phyloP scores from a whole-genome alignment of 208 protist genomes.

The Leishmania braziliensis region DNA sequence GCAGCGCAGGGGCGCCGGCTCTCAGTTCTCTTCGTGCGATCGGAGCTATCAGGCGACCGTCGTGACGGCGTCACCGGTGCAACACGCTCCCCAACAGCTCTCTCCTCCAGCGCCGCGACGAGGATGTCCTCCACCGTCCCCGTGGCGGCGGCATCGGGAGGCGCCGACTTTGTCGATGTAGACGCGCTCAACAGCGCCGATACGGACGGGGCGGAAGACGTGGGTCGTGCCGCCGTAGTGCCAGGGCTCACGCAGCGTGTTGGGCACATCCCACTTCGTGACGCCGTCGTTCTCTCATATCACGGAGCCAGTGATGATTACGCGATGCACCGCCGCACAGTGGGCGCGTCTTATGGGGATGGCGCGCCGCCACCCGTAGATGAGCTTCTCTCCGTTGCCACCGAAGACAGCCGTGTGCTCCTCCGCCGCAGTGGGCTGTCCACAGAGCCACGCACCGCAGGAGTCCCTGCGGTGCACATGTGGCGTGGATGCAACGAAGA shows the following conservation, averaged over 20 bases:
- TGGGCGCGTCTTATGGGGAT: neutral
- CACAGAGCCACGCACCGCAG: too few species aligned
- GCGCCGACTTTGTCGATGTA: slow-evolving; percentile 1
- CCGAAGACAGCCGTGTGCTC: slow-evolving; percentile 26
- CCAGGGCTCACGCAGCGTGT: neutral
- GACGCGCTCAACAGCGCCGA: neutral
- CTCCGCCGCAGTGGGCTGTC: slow-evolving; percentile 16
- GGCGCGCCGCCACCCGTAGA: neutral
- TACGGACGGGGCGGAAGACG: neutral
- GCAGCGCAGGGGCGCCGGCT: neutral
- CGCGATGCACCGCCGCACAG: neutral
- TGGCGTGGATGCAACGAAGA: slow-evolving; percentile 2
- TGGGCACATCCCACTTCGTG: slow-evolving; percentile 1
- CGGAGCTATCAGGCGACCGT: neutral
- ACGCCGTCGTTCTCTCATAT: slow-evolving; percentile 28
- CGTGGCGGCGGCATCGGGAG: neutral
- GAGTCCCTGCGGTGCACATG: slow-evolving; percentile 1
- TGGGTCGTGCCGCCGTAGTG: neutral
- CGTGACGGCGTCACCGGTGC: neutral
- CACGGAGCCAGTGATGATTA: slow-evolving; percentile 12
- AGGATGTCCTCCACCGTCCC: neutral
- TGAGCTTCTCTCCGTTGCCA: slow-evolving; percentile 22
- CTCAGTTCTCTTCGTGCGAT: slow-evolving; percentile 8
- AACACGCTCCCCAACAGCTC: neutral
- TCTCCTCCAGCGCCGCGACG: neutral